These are phyloP conservation scores for Aspergillus olivimuriae DNA, from an alignment of 495 filamentous ascomycete species.

Conservation along the genomic window DNA sequence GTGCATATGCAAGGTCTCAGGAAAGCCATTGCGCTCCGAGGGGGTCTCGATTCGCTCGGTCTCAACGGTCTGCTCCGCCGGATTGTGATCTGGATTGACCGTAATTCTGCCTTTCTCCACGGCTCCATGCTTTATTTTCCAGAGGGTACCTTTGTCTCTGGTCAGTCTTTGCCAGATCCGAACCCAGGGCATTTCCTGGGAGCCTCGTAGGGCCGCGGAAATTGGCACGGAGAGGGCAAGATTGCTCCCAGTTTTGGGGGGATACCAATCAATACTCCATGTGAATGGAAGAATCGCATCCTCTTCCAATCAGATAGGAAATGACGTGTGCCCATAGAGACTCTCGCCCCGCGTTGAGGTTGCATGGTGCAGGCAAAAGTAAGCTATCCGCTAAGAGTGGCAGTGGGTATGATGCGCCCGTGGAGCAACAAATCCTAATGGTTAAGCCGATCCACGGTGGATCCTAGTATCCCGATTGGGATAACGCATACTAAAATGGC, in stretches of 20 bases:
- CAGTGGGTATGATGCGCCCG: too few relatives aligned
- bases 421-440: too few relatives aligned
- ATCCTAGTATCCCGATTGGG: constrained; percentile 3
- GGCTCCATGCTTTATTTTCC: constrained; percentile 21
- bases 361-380: too few relatives aligned
- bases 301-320: too few relatives aligned
- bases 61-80: constrained; percentile 33
- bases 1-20: constrained; percentile 36
- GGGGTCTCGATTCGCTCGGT: constrained; percentile 29
- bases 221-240: too few relatives aligned
- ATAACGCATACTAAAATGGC: constrained; percentile 15
- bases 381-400: too few relatives aligned
- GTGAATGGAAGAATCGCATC: too few relatives aligned
- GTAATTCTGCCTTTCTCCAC: constrained; percentile 34
- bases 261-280: too few relatives aligned
- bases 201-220: constrained; percentile 17
- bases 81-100: constrained; percentile 41
- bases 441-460: neutral
- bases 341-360: too few relatives aligned
- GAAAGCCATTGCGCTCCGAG: constrained; percentile 26
- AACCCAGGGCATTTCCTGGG: constrained; percentile 27
- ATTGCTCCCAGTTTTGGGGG: too few relatives aligned
- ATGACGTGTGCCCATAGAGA: too few relatives aligned
- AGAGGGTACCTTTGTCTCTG: constrained; percentile 13
- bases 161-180: constrained; percentile 16